Percentiles rank a stretch among this genome's conserved stretches.
These are phyloP conservation scores for Scedosporium minutisporum DNA, from an alignment of 2,329 filamentous ascomycete genomes.

Conservation along the genomic window DNA sequence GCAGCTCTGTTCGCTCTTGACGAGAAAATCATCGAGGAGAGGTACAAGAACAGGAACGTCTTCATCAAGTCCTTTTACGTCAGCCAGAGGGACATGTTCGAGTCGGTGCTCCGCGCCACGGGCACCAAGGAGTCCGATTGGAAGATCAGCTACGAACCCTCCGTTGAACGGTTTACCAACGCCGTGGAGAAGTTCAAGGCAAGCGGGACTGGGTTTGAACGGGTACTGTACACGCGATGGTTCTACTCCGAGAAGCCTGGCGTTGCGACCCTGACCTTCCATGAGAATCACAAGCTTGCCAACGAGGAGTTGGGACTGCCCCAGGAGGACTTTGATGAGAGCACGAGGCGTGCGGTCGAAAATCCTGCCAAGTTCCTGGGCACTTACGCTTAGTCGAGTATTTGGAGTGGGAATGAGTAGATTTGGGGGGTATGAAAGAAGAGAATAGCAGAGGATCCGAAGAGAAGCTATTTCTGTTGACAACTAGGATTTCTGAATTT, in stretches of 20 bases:
- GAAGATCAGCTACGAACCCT: constrained; percentile 38
- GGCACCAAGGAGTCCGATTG: constrained; percentile 48
- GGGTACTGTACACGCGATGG: constrained; percentile 39
- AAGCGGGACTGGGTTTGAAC: constrained; percentile 32
- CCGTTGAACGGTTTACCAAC: constrained; percentile 34
- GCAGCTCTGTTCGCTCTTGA: constrained; percentile 37
- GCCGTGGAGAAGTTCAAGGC: constrained; percentile 30
- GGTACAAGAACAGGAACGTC: constrained; percentile 32
- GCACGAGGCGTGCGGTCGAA: constrained; percentile 36
- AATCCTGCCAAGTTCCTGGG: not conserved
- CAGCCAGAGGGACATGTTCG: constrained; percentile 54
- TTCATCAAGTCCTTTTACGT: constrained; percentile 47
- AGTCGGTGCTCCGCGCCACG: constrained; percentile 46
- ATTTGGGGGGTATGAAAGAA: too few relatives aligned
- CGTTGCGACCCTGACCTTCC: not conserved
- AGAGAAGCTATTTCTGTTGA: too few relatives aligned
- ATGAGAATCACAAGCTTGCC: constrained; percentile 26
- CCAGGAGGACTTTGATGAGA: constrained; percentile 43
- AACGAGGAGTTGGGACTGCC: constrained; percentile 44
- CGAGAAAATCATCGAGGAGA: constrained; percentile 29
- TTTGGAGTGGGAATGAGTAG: too few relatives aligned
- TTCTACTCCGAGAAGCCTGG: constrained; percentile 29
- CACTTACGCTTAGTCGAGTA: not conserved
- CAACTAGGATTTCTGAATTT: too few relatives aligned
- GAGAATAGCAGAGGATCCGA: too few relatives aligned